Base-by-base conservation (phyloP, 2,329 filamentous ascomycete genomes). In the Tolypocladium nubicola region DNA sequence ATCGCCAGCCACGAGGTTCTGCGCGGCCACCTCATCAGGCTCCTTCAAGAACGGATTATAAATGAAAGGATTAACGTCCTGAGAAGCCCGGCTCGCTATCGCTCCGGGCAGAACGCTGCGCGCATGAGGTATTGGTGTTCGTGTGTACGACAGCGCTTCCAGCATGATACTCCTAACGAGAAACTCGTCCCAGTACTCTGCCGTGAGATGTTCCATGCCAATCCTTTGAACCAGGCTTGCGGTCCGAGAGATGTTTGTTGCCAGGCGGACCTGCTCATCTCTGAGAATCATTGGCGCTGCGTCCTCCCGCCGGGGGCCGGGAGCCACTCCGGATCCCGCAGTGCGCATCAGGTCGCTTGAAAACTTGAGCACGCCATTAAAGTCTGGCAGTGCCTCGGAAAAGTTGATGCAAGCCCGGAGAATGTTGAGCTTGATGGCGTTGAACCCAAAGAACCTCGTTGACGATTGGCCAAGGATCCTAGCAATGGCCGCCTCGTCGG, bases 181-280 rank as follows among this genome's bases (percentile, higher is more conserved):
- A 64, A 97, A 97, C 66, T 96, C 90, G 69, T 99, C 94, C 94
- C 94, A 99, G 68, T 97, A 99, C 63, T 94, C 88, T 7, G 90
- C 91, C 55, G 85, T 80, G 47, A 93, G 72, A 57, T 87, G 74
- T 6, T 80, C 75, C 35, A 91, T 74, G 0, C 91, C 91, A 33
- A 97, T 73, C 59, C 88, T 86, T 59, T 82, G 83, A 1, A 89
- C 87, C n/a, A 94, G 83, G 38, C 79, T 83, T 37, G 92, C 84
- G 0, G 92, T 96, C 61, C 93, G 88, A 40, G 86, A 84, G 59
- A 99, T 92, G 63, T 93, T 96, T 50, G 88, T 89, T 52, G 86
- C 80, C n/a, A 97, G 76, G 33, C 88, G 84, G 26, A 88, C 77
- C 72, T 99, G 94, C 67, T 97, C 94, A 57, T 97, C 92, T 56